A percentile compares a stretch with the other conserved stretches of the same genome.
These are phyloP conservation scores for Lasiosphaeriaceae sp. DNA, from an alignment of 495 filamentous ascomycete genomes.

Conservation along the genomic window DNA sequence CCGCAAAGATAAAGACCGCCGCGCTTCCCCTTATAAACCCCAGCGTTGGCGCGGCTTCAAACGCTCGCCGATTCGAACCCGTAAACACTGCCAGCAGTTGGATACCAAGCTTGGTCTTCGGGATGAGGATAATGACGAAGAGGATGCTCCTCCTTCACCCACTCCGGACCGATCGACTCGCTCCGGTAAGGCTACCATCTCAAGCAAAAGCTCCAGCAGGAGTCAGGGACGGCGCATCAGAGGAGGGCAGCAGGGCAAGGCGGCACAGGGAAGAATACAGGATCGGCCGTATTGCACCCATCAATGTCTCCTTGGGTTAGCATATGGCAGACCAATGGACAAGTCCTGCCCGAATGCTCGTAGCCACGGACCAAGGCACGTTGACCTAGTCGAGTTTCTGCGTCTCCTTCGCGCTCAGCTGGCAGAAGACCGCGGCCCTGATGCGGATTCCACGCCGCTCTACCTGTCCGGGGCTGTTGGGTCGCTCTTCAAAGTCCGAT, in stretches of 20 bases:
- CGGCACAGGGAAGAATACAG: conserved; percentile 15
- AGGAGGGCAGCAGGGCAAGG: conserved; percentile 15
- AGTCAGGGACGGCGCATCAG: conserved; percentile 15
- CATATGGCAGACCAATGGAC: conserved; percentile 30
- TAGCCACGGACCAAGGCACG: conserved; percentile 27
- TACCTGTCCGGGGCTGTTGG: conserved; percentile 34
- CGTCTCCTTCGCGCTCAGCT: conserved; percentile 27
- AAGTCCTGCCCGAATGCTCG: conserved; percentile 36
- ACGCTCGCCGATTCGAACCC: conserved; percentile 27
- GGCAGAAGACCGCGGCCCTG: conserved; percentile 25
- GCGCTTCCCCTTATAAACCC: conserved; percentile 25
- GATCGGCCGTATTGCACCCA: conserved; percentile 42
- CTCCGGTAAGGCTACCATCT: conserved; percentile 8
- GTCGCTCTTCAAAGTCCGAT: conserved; percentile 40
- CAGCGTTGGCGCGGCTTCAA: conserved; percentile 23
- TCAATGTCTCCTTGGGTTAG: conserved; percentile 38
- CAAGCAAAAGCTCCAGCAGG: conserved; percentile 7
- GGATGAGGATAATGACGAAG: conserved; percentile 18
- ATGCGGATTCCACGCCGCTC: conserved; percentile 38
- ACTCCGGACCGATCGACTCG: conserved; percentile 12
- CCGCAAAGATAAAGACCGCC: conserved; percentile 23
- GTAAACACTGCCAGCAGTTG: conserved; percentile 14
- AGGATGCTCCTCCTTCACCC: conserved; percentile 17
- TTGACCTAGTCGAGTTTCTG: conserved; percentile 20
- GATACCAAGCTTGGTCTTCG: not conserved